Evolutionary conservation across 2,329 filamentous ascomycete species (phyloP).

Genomic region (Allantophomopsis cytisporea): DNA sequence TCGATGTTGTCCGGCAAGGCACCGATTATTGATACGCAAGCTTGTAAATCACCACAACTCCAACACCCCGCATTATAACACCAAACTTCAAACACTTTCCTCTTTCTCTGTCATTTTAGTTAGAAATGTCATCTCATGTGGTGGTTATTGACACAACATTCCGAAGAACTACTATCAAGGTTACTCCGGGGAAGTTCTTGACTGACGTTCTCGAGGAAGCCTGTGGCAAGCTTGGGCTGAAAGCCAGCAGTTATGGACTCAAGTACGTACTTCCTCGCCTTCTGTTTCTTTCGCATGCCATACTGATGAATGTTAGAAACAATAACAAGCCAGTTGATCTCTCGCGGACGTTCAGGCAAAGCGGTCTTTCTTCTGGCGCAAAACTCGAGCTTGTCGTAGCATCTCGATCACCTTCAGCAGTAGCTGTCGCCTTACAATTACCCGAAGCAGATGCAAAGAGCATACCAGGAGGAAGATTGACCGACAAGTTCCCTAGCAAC

Average conservation of each 20-base stretch:
- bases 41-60: neutral
- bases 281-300: neutral
- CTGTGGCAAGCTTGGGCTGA: constrained; percentile 54
- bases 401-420: constrained; percentile 71
- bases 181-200: constrained; percentile 66
- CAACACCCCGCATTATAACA: neutral
- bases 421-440: constrained; percentile 81
- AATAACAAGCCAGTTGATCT: constrained; percentile 81
- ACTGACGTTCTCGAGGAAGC: constrained; percentile 80
- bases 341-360: constrained; percentile 69
- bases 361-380: constrained; percentile 71
- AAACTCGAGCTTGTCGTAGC: constrained; percentile 85
- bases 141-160: constrained; percentile 74
- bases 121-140: constrained; percentile 69
- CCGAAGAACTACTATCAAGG: constrained; percentile 69
- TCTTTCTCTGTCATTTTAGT: too few relatives aligned
- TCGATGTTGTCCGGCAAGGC: constrained; percentile 11
- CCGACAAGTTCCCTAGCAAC: constrained; percentile 78
- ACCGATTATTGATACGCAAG: constrained; percentile 1
- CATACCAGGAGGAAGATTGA: constrained; percentile 52
- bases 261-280: constrained; percentile 41
- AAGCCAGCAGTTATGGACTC: constrained; percentile 61
- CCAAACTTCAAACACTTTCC: neutral
- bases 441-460: constrained; percentile 55
- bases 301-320: constrained; percentile 34